Evolutionary conservation across 495 filamentous ascomycete species (phyloP).

Genomic region (Lentithecium fluviatile): DNA sequence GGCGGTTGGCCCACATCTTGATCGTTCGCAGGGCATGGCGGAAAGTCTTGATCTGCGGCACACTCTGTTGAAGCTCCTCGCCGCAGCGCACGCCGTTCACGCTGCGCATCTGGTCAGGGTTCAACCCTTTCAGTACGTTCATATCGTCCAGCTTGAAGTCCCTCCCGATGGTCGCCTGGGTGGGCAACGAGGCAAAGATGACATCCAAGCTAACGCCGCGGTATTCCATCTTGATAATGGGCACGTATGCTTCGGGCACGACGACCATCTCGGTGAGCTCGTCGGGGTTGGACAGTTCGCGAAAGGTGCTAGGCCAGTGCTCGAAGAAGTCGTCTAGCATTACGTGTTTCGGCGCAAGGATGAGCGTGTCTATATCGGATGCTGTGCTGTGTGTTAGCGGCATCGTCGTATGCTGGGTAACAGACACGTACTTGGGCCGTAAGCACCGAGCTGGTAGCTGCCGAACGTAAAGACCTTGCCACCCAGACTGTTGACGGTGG

Average conservation of each 20-base stretch:
- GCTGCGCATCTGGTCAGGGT: constrained; percentile 80
- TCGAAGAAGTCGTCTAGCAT: constrained; percentile 85
- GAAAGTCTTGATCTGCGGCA: constrained; percentile 87
- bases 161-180: constrained; percentile 65
- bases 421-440: constrained; percentile 67
- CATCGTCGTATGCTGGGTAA: background rate
- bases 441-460: constrained; percentile 90
- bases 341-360: constrained; percentile 86
- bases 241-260: constrained; percentile 86
- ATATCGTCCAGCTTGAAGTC: constrained; percentile 77
- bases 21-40: constrained; percentile 82
- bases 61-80: constrained; percentile 81
- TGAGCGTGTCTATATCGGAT: constrained; percentile 95
- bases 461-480: constrained; percentile 94
- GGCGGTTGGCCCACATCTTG: constrained; percentile 93
- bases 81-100: constrained; percentile 93
- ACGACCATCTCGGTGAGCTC: constrained; percentile 82
- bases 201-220: constrained; percentile 91
- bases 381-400: constrained; percentile 46
- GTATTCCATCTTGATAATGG: constrained; percentile 93
- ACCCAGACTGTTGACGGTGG: constrained; percentile 73
- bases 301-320: constrained; percentile 73
- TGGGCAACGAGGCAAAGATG: constrained; percentile 75
- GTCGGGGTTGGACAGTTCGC: constrained; percentile 67
- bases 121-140: constrained; percentile 77